Evolutionary conservation across 805 yeast genomes (phyloP), one percentile per base, ranked within the genome.

Genomic region (Ogataea zsoltii): DNA sequence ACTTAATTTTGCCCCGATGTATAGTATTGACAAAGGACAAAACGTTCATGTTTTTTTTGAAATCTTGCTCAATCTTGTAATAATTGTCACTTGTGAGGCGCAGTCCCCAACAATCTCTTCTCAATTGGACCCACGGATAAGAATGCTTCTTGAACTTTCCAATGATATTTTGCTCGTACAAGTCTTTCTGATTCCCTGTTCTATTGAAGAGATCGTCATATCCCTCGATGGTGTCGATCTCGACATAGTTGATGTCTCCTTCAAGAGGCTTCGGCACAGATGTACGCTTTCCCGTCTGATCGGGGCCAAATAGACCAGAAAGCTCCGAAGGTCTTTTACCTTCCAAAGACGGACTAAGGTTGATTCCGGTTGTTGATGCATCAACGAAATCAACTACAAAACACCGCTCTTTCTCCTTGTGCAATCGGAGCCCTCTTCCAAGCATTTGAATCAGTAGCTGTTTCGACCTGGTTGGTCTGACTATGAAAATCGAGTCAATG

Each of bases 401-500:
- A 57, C 97, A 89, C 48, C 71, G 68, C 2, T 71, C 63, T 58
- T 91, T 91, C 0, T 75, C 78, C 2, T 73, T 68, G 55, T 80
- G 81, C 12, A 79, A 53, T 30, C 98, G 67, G 33, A 91, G 66
- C 0, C 97, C 98, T 45, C 98, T 72, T 0, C 98, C 98, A 15
- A 91, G 75, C 96, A 91, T 91, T 60, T 91, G 98, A 14, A 82
- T 74, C 30, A 88, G 65, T 34, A 91, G 66, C 0, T 85, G 79
- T 26, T 80, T 67, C 0, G 97, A 90, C 46, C 74, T 75, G 0
- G 97, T 87, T 1, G 97, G 96, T 28, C 97, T 68, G 3, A 88
- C 86, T 26, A 91, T 63, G 23, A 91, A 70, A 11, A 91, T 69
- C 25, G 89, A 82, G 58, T 91, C 97, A 45, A 90, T 85, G 49